Evolutionary conservation across 305 asterid species (phyloP).

Genomic region (Fraxinus ornus): DNA sequence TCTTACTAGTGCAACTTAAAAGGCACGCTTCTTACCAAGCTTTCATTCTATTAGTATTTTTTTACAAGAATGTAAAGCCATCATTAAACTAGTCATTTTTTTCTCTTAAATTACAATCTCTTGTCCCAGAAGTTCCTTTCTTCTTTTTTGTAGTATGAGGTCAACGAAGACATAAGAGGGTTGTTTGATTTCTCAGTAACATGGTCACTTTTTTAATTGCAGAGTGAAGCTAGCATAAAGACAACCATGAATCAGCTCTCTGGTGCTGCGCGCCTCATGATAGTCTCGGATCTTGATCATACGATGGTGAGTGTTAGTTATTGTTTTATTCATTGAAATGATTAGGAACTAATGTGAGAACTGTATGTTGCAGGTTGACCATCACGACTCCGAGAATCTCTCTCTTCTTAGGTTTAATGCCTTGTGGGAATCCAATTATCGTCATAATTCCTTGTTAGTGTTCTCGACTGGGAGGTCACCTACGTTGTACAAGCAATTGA

Average conservation of each 20-base stretch:
- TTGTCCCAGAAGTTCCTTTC: background rate
- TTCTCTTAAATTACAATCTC: background rate
- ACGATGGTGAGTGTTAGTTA: conserved; percentile 67
- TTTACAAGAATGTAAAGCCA: background rate
- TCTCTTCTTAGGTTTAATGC: conserved; percentile 94
- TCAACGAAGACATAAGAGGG: background rate
- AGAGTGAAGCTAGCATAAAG: conserved; percentile 38
- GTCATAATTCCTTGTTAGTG: conserved; percentile 76
- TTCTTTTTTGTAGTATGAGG: background rate
- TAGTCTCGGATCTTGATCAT: conserved; percentile 93
- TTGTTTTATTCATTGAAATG: conserved; percentile 13
- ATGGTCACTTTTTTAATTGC: conserved; percentile 21
- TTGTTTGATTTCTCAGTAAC: background rate
- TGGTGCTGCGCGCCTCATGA: conserved; percentile 75
- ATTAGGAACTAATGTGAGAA: conserved; percentile 19
- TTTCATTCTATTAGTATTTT: background rate
- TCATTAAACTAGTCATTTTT: background rate
- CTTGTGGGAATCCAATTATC: conserved; percentile 88
- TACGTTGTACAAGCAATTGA: conserved; percentile 76
- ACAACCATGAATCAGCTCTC: conserved; percentile 68
- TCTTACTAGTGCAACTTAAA: background rate
- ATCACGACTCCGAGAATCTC: conserved; percentile 70
- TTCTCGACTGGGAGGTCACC: conserved; percentile 99
- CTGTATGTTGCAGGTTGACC: conserved; percentile 73
- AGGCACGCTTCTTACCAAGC: background rate